Evolutionary conservation across 257 asterid genomes (phyloP), one percentile per base, ranked within the genome.

Genomic region (Coffea canephora): DNA sequence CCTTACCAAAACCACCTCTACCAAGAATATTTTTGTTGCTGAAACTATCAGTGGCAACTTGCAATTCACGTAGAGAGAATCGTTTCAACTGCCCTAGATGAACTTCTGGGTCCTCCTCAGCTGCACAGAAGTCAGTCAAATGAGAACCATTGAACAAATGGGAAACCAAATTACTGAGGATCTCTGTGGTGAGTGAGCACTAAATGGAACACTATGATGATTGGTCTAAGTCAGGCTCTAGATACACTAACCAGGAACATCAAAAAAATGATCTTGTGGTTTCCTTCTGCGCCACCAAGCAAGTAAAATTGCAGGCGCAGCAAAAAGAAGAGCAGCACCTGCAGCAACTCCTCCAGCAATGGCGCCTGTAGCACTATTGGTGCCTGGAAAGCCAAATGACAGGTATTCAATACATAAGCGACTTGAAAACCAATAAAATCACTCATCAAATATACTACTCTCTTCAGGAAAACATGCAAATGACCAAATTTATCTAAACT

Each of bases 31-130:
- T 75, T 80, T 68, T 82, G 84, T 91, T 90, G 84, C 97, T 90
- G 77, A 94, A 94, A 80, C 86, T 81, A 86, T 91, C 97, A 23
- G 92, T 78, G 64, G 97, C 98, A 77, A 91, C 93, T 85, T 93
- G 97, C 82, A 93, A 86, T 85, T 93, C 97, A 12, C 96, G 96
- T 65, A 94, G 83, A 68, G 98, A 85, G 80, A 93, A 94, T 81
- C 96, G 88, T 78, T 91, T 93, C 74, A 95, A 97, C 86, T 95
- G 98, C 71, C 98, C 99, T 43, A 93, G 88, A 84, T 93, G 97
- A 85, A 91, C 97, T 88, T 92, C 97, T 6, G 97, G 97, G 81
- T 92, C 98, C 89, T 90, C 98, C 91, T 91, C 99, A 71, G 98
- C 97, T 95, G 92, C 76, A 85, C 57, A 25, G 77, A 55, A 85